Percentiles rank a stretch among this genome's conserved stretches.
Conservation (phyloP, 768 basidiomycete genomes). For the Macrolepiota fuliginosa region DNA sequence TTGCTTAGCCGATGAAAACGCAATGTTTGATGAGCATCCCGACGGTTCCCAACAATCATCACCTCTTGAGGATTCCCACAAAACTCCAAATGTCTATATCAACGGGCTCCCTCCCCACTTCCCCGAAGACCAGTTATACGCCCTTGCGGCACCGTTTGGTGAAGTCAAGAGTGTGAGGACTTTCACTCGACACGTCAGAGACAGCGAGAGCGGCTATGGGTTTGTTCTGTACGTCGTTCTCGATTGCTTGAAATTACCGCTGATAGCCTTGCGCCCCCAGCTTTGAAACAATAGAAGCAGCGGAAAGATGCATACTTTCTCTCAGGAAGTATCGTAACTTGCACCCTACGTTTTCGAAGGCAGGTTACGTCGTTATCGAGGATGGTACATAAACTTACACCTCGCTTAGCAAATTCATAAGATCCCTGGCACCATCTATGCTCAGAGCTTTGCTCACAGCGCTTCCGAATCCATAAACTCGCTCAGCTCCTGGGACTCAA, state of each 20-base stretch:
- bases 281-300: slow-evolving; percentile 64
- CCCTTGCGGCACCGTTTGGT: slow-evolving; percentile 71
- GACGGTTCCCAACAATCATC: not conserved
- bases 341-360: slow-evolving; percentile 88
- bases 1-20: not conserved
- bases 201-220: slow-evolving; percentile 71
- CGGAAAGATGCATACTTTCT: slow-evolving; percentile 70
- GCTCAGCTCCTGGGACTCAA: slow-evolving; percentile 20
- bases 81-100: slow-evolving; percentile 83
- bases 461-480: slow-evolving; percentile 18
- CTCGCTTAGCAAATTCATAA: slow-evolving; percentile 62
- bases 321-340: slow-evolving; percentile 72
- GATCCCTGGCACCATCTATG: slow-evolving; percentile 73
- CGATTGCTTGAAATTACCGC: not conserved
- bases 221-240: slow-evolving; percentile 65
- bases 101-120: slow-evolving; percentile 84
- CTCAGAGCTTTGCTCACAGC: slow-evolving; percentile 28
- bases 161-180: slow-evolving; percentile 75
- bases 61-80: slow-evolving; percentile 17
- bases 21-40: not conserved
- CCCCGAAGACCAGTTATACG: slow-evolving; percentile 75
- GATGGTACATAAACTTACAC: not conserved
- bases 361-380: slow-evolving; percentile 21
- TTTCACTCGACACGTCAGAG: slow-evolving; percentile 80
- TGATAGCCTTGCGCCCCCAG: slow-evolving; percentile 31